Evolutionary conservation across 345 rosid genomes (phyloP).

Genomic region (Linum lewisii): DNA sequence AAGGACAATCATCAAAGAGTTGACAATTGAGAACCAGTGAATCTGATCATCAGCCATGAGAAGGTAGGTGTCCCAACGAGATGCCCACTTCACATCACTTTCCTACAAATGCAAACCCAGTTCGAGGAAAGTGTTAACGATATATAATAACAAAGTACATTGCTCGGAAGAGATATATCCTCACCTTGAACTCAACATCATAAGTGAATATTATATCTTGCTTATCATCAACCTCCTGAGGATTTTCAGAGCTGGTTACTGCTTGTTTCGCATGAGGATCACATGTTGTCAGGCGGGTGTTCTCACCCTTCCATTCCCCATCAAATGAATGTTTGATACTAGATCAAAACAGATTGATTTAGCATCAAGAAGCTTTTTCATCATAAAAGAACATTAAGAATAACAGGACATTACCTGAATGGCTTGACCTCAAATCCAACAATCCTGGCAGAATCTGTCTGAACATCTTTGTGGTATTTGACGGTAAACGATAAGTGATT

Average conservation of each 20-base stretch:
- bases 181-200: conserved; percentile 74
- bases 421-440: conserved; percentile 95
- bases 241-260: conserved; percentile 71
- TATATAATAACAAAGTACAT: conserved; percentile 7
- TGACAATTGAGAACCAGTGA: conserved; percentile 91
- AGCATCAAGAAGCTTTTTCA: neutral
- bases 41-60: conserved; percentile 91
- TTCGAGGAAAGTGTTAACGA: neutral
- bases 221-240: conserved; percentile 76
- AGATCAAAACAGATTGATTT: conserved; percentile 12
- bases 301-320: conserved; percentile 60
- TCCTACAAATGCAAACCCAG: conserved; percentile 29
- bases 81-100: conserved; percentile 92
- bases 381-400: neutral
- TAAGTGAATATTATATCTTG: conserved; percentile 71
- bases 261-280: conserved; percentile 75
- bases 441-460: conserved; percentile 54
- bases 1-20: conserved; percentile 88
- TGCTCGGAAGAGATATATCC: neutral
- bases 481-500: conserved; percentile 73
- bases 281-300: conserved; percentile 59
- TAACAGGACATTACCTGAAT: conserved; percentile 42
- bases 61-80: conserved; percentile 92
- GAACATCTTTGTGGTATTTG: conserved; percentile 58
- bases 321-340: conserved; percentile 73